These are phyloP conservation scores for Leishmania turanica DNA, from an alignment of 208 protist genomes.

Conservation along the genomic window DNA sequence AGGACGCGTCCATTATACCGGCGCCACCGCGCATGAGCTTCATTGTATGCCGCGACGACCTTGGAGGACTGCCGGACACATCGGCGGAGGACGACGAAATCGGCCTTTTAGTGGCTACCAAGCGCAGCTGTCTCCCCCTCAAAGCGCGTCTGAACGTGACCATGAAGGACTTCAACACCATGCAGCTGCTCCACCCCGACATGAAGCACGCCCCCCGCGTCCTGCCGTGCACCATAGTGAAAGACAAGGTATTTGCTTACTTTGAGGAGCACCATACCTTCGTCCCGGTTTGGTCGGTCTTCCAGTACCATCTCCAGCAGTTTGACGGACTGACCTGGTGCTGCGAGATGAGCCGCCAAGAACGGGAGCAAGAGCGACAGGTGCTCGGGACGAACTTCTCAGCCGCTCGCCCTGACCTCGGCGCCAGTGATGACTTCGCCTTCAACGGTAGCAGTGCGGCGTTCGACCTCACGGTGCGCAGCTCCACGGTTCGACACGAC, in stretches of 20 bases:
- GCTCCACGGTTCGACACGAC: slow-evolving; percentile 18
- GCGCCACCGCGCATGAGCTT: slow-evolving; percentile 52
- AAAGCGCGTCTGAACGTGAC: slow-evolving; percentile 38
- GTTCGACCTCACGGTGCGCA: slow-evolving; percentile 42
- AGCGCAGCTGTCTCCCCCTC: slow-evolving; percentile 61
- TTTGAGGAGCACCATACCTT: slow-evolving; percentile 34
- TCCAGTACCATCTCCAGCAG: slow-evolving; percentile 38
- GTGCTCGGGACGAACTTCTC: slow-evolving; percentile 23
- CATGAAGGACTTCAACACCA: slow-evolving; percentile 23
- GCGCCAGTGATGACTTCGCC: background rate
- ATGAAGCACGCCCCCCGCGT: slow-evolving; percentile 18
- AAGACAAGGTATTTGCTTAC: slow-evolving; percentile 46
- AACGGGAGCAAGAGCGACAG: slow-evolving; percentile 30
- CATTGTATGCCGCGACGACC: slow-evolving; percentile 33
- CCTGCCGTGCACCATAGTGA: slow-evolving; percentile 41
- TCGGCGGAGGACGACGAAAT: slow-evolving; percentile 53
- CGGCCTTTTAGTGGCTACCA: slow-evolving; percentile 46
- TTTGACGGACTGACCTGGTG: slow-evolving; percentile 45
- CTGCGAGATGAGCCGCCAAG: slow-evolving; percentile 40
- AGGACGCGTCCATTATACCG: slow-evolving; percentile 46
- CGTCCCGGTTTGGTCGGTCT: slow-evolving; percentile 43
- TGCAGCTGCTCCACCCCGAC: slow-evolving; percentile 45
- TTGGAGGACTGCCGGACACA: slow-evolving; percentile 10
- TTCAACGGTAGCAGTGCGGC: slow-evolving; percentile 14
- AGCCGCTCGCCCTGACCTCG: background rate